A percentile compares a stretch with the other conserved stretches of the same genome.
These are phyloP conservation scores for Ustilago nuda DNA, from an alignment of 1,284 basidiomycete species.

Conservation along the genomic window DNA sequence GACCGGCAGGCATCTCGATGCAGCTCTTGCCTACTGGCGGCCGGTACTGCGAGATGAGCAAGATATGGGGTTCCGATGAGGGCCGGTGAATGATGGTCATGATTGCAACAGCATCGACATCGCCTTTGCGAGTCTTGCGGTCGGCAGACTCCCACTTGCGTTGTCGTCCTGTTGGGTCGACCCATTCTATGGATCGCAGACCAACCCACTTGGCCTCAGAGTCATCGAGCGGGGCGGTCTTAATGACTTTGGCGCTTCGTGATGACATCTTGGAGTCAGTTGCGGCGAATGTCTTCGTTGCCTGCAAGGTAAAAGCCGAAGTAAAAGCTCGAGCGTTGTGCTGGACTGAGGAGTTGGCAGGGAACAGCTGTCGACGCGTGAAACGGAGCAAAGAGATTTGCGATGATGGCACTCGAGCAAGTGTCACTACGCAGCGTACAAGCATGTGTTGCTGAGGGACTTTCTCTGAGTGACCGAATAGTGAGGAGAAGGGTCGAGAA, in stretches of 20 bases:
- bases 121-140: conserved; percentile 64
- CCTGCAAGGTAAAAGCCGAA: not conserved
- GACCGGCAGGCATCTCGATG: conserved; percentile 68
- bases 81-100: conserved; percentile 64
- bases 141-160: conserved; percentile 67
- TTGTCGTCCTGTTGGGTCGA: conserved; percentile 62
- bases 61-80: conserved; percentile 48
- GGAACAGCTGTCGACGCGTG: not conserved
- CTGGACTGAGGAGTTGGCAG: not conserved
- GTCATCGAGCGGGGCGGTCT: conserved; percentile 45
- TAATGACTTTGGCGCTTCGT: conserved; percentile 47
- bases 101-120: conserved; percentile 67
- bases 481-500: not conserved
- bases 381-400: not conserved
- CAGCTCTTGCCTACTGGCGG: conserved; percentile 59
- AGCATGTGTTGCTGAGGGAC: conserved; percentile 15
- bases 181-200: conserved; percentile 64
- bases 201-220: conserved; percentile 66
- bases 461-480: not conserved
- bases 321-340: conserved; percentile 6
- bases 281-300: conserved; percentile 16
- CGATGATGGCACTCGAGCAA: conserved; percentile 22
- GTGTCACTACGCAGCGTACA: conserved; percentile 9
- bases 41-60: conserved; percentile 65
- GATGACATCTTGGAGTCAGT: conserved; percentile 41